A percentile compares a stretch with the other conserved stretches of the same genome.
These are phyloP conservation scores for Claviceps maximensis DNA, from an alignment of 2,329 filamentous ascomycete genomes.

Conservation along the genomic window DNA sequence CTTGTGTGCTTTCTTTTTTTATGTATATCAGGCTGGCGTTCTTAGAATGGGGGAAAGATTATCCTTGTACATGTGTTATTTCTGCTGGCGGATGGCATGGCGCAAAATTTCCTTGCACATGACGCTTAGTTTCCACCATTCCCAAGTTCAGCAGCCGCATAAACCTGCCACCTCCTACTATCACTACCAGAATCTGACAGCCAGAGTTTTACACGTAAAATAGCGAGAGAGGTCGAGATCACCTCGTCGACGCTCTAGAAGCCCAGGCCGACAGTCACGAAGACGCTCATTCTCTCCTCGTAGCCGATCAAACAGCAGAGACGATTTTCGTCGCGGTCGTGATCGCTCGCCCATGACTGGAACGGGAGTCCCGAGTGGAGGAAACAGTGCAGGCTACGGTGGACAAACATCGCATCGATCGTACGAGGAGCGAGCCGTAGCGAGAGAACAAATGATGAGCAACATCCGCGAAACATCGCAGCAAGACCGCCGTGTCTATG, in stretches of 20 bases:
- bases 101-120: neutral
- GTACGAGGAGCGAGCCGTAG: conserved; percentile 69
- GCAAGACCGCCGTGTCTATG: conserved; percentile 98
- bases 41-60: neutral
- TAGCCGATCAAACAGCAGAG: conserved; percentile 61
- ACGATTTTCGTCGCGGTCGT: conserved; percentile 62
- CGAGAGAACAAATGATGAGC: conserved; percentile 93
- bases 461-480: conserved; percentile 88
- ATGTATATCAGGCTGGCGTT: neutral
- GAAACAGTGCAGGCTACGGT: conserved; percentile 53
- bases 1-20: neutral
- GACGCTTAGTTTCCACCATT: neutral
- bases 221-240: conserved; percentile 79
- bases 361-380: conserved; percentile 55
- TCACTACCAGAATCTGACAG: neutral
- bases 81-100: neutral
- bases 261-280: conserved; percentile 54
- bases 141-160: neutral
- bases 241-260: conserved; percentile 72
- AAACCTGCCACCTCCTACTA: neutral
- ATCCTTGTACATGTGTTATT: neutral
- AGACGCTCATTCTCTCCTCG: conserved; percentile 70
- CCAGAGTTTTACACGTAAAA: conserved; percentile 22
- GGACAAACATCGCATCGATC: conserved; percentile 51
- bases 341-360: conserved; percentile 78